A percentile compares a stretch with the other conserved stretches of the same genome.
Evolutionary conservation across 495 filamentous ascomycete genomes (phyloP).

Genomic region (Xylona heveae): DNA sequence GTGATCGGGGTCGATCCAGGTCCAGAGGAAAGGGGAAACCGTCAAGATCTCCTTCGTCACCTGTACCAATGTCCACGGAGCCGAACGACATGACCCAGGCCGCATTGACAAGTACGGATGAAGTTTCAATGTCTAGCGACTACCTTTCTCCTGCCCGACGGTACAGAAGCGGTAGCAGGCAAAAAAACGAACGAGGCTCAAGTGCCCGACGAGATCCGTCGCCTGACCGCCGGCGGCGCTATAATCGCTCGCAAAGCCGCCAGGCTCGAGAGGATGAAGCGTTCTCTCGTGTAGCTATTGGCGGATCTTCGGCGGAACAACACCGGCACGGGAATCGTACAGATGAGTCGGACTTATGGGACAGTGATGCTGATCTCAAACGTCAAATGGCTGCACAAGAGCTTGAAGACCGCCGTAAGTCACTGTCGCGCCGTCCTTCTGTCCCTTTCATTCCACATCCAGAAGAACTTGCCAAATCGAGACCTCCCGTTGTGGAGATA

Average conservation of each 20-base stretch:
- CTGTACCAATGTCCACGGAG: slow-evolving; percentile 3
- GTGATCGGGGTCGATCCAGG: no score
- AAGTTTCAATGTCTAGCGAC: no score
- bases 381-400: slow-evolving; percentile 4
- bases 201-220: slow-evolving; percentile 1
- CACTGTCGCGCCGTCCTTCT: slow-evolving; percentile 6
- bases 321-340: no score
- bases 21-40: no score
- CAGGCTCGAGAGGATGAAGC: no score
- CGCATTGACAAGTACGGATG: no score
- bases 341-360: no score
- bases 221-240: background rate
- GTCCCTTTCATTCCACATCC: slow-evolving; percentile 6
- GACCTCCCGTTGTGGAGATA: background rate
- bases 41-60: slow-evolving; percentile 6
- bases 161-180: no score
- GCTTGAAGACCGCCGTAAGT: slow-evolving; percentile 5
- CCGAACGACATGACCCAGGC: no score
- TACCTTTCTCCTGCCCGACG: no score
- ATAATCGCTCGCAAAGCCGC: slow-evolving; percentile 1
- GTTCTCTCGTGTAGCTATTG: no score
- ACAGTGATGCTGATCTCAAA: no score
- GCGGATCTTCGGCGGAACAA: slow-evolving; percentile 1
- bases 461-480: background rate
- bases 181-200: background rate